Percentiles rank a stretch among this genome's conserved stretches.
These are phyloP conservation scores for Hordeum marinum DNA, from an alignment of 176 grass and related monocot species.

Conservation along the genomic window DNA sequence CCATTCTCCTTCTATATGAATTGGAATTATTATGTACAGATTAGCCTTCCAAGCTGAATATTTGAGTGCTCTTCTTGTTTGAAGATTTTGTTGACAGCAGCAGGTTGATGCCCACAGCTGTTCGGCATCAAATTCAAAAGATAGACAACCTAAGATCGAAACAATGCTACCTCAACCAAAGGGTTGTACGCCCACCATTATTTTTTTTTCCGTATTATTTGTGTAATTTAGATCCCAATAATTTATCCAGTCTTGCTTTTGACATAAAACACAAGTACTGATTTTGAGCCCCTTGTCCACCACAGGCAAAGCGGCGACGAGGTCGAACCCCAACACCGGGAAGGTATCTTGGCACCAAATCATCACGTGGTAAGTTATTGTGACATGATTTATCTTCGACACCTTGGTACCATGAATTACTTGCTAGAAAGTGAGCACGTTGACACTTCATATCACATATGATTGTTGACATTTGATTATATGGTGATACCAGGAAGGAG, in stretches of 20 bases:
- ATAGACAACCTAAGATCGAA: constrained; percentile 55
- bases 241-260: not conserved
- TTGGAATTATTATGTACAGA: constrained; percentile 12
- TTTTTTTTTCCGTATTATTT: constrained; percentile 21
- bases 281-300: not conserved
- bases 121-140: constrained; percentile 64
- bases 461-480: not conserved
- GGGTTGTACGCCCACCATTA: constrained; percentile 53
- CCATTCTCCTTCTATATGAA: not conserved
- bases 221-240: not conserved
- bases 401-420: not conserved
- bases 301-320: constrained; percentile 77
- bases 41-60: constrained; percentile 24
- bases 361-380: constrained; percentile 31
- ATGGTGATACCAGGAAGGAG: constrained; percentile 23
- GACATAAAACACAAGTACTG: not conserved
- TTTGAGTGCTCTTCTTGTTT: constrained; percentile 43
- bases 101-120: constrained; percentile 75
- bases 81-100: constrained; percentile 59
- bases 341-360: constrained; percentile 64
- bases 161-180: constrained; percentile 52
- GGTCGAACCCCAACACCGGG: constrained; percentile 74
- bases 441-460: not conserved
- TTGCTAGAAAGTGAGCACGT: not conserved
- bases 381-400: not conserved